These are phyloP conservation scores for Tolypocladium endophyticum DNA, from an alignment of 2,329 filamentous ascomycete genomes.

Conservation along the genomic window DNA sequence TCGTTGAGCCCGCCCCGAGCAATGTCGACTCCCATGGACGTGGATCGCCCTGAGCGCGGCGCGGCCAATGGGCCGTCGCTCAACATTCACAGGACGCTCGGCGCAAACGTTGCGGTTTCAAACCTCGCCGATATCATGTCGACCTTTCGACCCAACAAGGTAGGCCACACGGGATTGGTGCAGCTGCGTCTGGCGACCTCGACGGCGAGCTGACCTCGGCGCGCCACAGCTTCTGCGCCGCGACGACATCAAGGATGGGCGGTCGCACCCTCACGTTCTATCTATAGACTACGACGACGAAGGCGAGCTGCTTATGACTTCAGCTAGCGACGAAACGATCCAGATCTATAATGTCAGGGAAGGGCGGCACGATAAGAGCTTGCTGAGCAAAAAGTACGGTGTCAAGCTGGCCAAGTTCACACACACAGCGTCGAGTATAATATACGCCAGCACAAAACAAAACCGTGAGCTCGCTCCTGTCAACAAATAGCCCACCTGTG, in stretches of 20 bases:
- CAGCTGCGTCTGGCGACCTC: neutral
- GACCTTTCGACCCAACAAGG: slow-evolving; percentile 71
- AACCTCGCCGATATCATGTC: slow-evolving; percentile 70
- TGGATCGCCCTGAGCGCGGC: slow-evolving; percentile 34
- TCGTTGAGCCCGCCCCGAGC: neutral
- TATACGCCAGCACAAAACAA: slow-evolving; percentile 92
- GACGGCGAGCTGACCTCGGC: neutral
- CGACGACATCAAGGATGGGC: slow-evolving; percentile 41
- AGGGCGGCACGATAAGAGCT: slow-evolving; percentile 76
- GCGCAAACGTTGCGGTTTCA: slow-evolving; percentile 36
- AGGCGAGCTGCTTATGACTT: slow-evolving; percentile 83
- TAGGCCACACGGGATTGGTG: slow-evolving; percentile 24
- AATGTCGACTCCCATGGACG: slow-evolving; percentile 39
- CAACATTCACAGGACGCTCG: slow-evolving; percentile 39
- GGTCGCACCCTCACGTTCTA: slow-evolving; percentile 55
- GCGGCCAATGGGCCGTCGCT: slow-evolving; percentile 31
- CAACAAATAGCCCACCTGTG: neutral
- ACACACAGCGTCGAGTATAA: slow-evolving; percentile 79
- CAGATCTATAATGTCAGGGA: slow-evolving; percentile 93
- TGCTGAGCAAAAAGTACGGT: slow-evolving; percentile 94
- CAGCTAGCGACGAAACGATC: slow-evolving; percentile 87
- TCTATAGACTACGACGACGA: slow-evolving; percentile 96
- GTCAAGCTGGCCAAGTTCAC: slow-evolving; percentile 91
- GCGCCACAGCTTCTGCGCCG: slow-evolving; percentile 44
- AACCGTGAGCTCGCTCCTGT: slow-evolving; percentile 49